These are phyloP conservation scores for Xylariaceae sp. DNA, from an alignment of 2,329 filamentous ascomycete genomes.

Conservation along the genomic window DNA sequence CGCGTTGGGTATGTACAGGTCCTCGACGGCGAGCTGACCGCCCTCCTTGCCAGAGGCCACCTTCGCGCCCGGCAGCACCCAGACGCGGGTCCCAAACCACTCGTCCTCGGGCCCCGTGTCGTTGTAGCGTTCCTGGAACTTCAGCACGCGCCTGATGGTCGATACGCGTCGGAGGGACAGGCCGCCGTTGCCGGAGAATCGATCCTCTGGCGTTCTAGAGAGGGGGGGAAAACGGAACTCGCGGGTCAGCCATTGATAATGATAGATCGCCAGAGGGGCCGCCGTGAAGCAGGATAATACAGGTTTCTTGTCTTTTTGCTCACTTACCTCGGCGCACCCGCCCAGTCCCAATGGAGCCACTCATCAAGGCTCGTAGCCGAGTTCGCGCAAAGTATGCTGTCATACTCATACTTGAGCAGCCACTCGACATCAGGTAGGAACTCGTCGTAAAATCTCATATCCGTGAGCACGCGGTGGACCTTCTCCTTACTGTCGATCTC, in stretches of 20 bases:
- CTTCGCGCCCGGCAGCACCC: slow-evolving; percentile 54
- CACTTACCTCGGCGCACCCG: slow-evolving; percentile 56
- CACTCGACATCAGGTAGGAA: slow-evolving; percentile 59
- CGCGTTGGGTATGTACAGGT: slow-evolving; percentile 55
- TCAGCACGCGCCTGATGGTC: slow-evolving; percentile 55
- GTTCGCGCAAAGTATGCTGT: slow-evolving; percentile 63
- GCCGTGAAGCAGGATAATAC: too few species aligned
- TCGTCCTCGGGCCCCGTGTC: slow-evolving; percentile 60
- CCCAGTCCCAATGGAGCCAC: slow-evolving; percentile 62
- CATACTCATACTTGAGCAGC: slow-evolving; percentile 61
- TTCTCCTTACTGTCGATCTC: slow-evolving; percentile 55
- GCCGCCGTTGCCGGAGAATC: slow-evolving; percentile 60
- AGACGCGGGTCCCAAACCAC: slow-evolving; percentile 60
- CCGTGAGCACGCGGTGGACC: slow-evolving; percentile 56
- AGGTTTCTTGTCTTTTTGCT: too few species aligned
- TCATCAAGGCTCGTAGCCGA: slow-evolving; percentile 58
- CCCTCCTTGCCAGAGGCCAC: slow-evolving; percentile 51
- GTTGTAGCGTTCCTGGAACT: slow-evolving; percentile 58
- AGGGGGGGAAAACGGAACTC: background rate
- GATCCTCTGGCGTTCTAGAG: slow-evolving; percentile 47
- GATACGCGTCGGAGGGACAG: slow-evolving; percentile 61
- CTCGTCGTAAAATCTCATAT: slow-evolving; percentile 59
- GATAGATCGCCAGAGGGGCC: too few species aligned
- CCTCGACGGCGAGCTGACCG: slow-evolving; percentile 58
- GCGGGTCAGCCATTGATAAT: slow-evolving; percentile 2